Conservation (phyloP, 1,284 basidiomycete species). For the Sanghuangporus baumii region DNA sequence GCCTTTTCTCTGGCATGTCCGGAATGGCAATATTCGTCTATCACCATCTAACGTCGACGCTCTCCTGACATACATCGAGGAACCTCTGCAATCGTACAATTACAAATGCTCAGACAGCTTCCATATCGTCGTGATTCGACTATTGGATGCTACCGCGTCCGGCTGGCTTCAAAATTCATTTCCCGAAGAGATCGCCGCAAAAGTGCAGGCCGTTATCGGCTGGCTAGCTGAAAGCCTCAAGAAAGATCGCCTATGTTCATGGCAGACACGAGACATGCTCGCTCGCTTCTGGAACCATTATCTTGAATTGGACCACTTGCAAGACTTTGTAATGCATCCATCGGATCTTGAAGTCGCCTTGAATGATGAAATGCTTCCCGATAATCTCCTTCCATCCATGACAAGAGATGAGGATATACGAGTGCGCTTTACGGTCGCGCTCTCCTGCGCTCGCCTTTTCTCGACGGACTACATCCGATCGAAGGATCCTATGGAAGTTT, state of each 20-base stretch:
- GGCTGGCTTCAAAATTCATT: conserved; percentile 51
- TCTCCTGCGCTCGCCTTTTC: conserved; percentile 59
- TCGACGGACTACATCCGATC: conserved; percentile 29
- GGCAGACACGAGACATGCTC: conserved; percentile 65
- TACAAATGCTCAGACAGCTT: conserved; percentile 52
- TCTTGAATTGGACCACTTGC: conserved; percentile 52
- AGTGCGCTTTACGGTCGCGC: conserved; percentile 75
- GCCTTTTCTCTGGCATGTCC: conserved; percentile 51
- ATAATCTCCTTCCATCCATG: conserved; percentile 45
- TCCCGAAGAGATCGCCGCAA: conserved; percentile 34
- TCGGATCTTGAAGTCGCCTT: conserved; percentile 24
- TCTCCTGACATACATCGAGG: conserved; percentile 50
- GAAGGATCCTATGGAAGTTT: conserved; percentile 33
- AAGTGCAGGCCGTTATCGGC: conserved; percentile 43
- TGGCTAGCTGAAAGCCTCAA: conserved; percentile 46
- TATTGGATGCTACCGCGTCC: conserved; percentile 60
- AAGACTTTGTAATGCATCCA: conserved; percentile 41
- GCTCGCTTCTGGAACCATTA: conserved; percentile 64
- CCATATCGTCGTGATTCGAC: conserved; percentile 50
- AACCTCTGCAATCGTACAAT: conserved; percentile 51
- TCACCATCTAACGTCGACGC: conserved; percentile 42
- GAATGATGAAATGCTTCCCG: conserved; percentile 35
- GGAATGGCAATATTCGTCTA: conserved; percentile 50
- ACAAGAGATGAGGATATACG: conserved; percentile 75
- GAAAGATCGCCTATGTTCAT: conserved; percentile 47